Percentiles rank a stretch among this genome's conserved stretches.
These are phyloP conservation scores for Galerina sulciceps DNA, from an alignment of 768 basidiomycete species.

Conservation along the genomic window DNA sequence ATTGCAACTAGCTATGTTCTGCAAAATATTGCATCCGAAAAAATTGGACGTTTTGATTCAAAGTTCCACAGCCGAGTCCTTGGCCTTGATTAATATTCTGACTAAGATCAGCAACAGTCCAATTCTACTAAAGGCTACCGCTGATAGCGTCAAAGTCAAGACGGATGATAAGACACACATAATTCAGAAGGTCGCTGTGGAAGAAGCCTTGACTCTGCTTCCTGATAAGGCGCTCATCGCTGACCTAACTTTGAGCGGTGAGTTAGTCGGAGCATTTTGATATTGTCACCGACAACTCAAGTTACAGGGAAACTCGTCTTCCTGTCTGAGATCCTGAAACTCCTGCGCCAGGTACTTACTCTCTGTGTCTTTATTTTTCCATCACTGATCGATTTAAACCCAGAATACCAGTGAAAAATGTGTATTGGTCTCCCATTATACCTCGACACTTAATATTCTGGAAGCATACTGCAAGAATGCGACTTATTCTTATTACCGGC, in stretches of 20 bases:
- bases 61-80: conserved; percentile 74
- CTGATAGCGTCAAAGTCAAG: conserved; percentile 59
- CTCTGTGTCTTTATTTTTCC: neutral
- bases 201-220: conserved; percentile 64
- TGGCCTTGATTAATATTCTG: conserved; percentile 78
- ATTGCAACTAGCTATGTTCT: conserved; percentile 83
- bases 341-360: conserved; percentile 56
- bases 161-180: conserved; percentile 29
- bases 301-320: conserved; percentile 73
- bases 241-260: conserved; percentile 84
- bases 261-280: neutral
- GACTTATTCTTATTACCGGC: conserved; percentile 77
- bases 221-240: conserved; percentile 64
- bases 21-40: conserved; percentile 72
- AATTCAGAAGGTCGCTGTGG: conserved; percentile 52
- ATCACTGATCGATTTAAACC: neutral
- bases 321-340: conserved; percentile 64
- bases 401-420: conserved; percentile 91
- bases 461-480: conserved; percentile 83
- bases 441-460: conserved; percentile 89
- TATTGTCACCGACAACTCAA: neutral
- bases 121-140: conserved; percentile 79
- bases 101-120: conserved; percentile 96
- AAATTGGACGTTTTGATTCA: conserved; percentile 71
- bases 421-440: conserved; percentile 96